Conservation (phyloP, 2,329 filamentous ascomycete species). For the Pseudopithomyces chartarum region DNA sequence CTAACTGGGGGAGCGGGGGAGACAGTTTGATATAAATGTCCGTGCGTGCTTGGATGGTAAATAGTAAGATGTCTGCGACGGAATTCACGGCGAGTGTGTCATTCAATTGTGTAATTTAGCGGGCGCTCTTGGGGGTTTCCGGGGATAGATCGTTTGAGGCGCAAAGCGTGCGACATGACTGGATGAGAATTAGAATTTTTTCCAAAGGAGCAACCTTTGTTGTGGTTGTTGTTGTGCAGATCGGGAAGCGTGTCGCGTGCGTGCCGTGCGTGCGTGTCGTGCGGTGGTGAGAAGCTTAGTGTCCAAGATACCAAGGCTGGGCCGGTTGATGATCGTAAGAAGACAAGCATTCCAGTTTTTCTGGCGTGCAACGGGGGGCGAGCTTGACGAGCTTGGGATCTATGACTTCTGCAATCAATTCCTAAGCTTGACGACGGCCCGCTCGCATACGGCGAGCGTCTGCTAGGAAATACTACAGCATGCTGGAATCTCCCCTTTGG, state of each 20-base stretch:
- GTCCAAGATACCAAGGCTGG: conserved; percentile 2
- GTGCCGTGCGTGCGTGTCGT: too few relatives aligned
- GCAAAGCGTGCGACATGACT: background rate
- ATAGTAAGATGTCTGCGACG: background rate
- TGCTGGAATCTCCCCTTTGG: too few relatives aligned
- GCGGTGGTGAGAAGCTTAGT: conserved; percentile 1
- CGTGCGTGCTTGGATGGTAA: background rate
- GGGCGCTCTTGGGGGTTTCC: conserved; percentile 4
- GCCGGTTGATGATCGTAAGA: background rate
- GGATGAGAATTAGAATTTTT: too few relatives aligned
- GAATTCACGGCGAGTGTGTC: background rate
- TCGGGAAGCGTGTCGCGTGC: background rate
- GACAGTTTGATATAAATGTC: conserved; percentile 14
- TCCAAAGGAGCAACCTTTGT: too few relatives aligned
- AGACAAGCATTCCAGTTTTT: background rate
- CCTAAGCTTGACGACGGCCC: too few relatives aligned
- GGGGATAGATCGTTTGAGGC: conserved; percentile 4
- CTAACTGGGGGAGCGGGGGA: conserved; percentile 8
- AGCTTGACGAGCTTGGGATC: background rate
- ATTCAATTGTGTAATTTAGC: conserved; percentile 6
- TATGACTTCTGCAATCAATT: background rate
- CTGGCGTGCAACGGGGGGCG: background rate
- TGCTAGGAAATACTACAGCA: too few relatives aligned
- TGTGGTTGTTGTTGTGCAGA: too few relatives aligned
- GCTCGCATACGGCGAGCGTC: too few relatives aligned